phyloP scores from a whole-genome alignment of 2,329 filamentous ascomycete species.

The Rhexocercosporidium sp. region DNA sequence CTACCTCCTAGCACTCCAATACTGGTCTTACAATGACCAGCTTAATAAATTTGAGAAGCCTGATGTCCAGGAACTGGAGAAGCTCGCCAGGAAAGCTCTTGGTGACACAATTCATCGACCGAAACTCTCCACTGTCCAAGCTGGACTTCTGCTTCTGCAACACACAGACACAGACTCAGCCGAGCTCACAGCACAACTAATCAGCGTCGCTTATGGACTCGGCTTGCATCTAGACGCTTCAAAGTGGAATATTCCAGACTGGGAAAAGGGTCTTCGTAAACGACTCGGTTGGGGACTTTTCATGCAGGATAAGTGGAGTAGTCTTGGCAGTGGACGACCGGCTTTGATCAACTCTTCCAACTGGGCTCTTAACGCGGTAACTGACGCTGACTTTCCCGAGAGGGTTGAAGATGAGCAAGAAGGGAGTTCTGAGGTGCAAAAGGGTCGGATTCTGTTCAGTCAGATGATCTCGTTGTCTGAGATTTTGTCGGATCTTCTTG shows the following conservation, averaged over 20 bases:
- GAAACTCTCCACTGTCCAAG: constrained; percentile 61
- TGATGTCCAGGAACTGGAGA: constrained; percentile 45
- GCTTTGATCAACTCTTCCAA: constrained; percentile 58
- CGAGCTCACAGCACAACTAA: constrained; percentile 52
- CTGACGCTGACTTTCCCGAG: constrained; percentile 51
- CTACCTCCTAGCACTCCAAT: constrained; percentile 66
- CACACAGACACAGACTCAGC: constrained; percentile 39
- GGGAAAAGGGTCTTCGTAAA: constrained; percentile 66
- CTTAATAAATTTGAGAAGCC: constrained; percentile 52
- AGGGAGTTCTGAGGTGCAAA: constrained; percentile 50
- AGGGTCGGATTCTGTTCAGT: constrained; percentile 54
- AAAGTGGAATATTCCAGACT: constrained; percentile 64
- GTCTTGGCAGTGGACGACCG: constrained; percentile 61
- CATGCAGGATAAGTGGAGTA: constrained; percentile 69
- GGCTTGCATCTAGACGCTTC: constrained; percentile 66
- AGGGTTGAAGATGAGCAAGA: constrained; percentile 39
- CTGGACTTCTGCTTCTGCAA: constrained; percentile 59
- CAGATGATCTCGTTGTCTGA: constrained; percentile 56
- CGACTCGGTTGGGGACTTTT: constrained; percentile 68
- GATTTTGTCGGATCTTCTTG: constrained; percentile 57
- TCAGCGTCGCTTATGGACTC: constrained; percentile 60
- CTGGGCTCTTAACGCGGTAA: constrained; percentile 57
- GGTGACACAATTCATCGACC: constrained; percentile 55
- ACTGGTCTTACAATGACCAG: constrained; percentile 62
- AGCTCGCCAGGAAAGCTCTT: constrained; percentile 50